phyloP scores from a whole-genome alignment of 768 basidiomycete genomes.

The Mycena rosella region DNA sequence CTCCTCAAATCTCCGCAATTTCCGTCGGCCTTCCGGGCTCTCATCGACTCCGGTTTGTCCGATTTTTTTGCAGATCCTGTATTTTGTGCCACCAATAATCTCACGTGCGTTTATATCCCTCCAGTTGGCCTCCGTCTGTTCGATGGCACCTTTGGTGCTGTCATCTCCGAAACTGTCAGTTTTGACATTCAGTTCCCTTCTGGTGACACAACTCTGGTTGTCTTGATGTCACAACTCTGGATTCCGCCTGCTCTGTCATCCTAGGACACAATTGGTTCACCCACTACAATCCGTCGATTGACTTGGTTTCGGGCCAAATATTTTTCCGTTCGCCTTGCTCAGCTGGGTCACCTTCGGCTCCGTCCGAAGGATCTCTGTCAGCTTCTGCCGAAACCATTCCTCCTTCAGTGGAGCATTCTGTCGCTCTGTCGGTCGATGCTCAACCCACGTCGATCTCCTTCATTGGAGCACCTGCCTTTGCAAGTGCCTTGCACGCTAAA shows the following conservation, averaged over 20 bases:
- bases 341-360: not conserved
- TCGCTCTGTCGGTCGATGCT: not conserved
- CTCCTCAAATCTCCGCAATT: not conserved
- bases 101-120: not conserved
- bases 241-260: constrained; percentile 1
- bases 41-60: constrained; percentile 1
- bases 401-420: not conserved
- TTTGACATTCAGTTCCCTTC: not conserved
- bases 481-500: not conserved
- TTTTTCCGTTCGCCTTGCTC: not conserved
- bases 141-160: not conserved
- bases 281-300: constrained; percentile 7
- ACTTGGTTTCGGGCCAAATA: constrained; percentile 1
- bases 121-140: not conserved
- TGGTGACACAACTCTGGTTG: not conserved
- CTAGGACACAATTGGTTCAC: constrained; percentile 3
- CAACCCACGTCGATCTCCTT: not conserved
- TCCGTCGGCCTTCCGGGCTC: not conserved
- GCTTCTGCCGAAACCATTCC: not conserved
- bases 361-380: not conserved
- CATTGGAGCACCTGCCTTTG: constrained; percentile 1
- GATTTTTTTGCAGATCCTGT: constrained; percentile 8
- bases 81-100: constrained; percentile 16
- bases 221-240: not conserved
- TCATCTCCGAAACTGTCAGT: not conserved